Percentiles rank a stretch among this genome's conserved stretches.
Evolutionary conservation across 257 asterid genomes (phyloP).

Genomic region (Solanum pennellii): DNA sequence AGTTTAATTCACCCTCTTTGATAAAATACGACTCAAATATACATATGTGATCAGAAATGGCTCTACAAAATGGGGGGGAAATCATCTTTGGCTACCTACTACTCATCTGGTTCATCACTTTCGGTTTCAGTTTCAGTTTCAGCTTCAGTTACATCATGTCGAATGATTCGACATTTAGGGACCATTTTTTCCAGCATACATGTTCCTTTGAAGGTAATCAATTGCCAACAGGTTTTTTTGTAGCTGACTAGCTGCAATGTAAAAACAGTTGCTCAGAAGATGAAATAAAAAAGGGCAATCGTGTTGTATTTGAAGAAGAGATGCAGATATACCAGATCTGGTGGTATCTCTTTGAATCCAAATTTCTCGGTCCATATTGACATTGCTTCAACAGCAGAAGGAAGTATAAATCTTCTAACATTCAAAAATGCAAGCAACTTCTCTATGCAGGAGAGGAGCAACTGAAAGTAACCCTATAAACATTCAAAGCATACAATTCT

Average conservation of each 20-base stretch:
- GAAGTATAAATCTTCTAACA: conserved; percentile 65
- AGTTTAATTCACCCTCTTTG: neutral
- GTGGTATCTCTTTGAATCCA: conserved; percentile 55
- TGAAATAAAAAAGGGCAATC: neutral
- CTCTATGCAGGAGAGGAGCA: conserved; percentile 66
- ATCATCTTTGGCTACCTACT: neutral
- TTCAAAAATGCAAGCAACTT: conserved; percentile 60
- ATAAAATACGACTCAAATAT: neutral
- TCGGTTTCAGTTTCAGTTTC: conserved; percentile 14
- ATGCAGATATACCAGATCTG: conserved; percentile 45
- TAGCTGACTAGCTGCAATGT: conserved; percentile 57
- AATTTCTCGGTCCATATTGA: conserved; percentile 93
- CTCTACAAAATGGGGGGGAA: neutral
- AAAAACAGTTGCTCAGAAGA: neutral
- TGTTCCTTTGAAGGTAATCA: conserved; percentile 77
- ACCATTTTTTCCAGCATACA: conserved; percentile 76
- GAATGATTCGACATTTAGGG: conserved; percentile 49
- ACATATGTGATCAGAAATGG: neutral
- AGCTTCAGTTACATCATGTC: conserved; percentile 30
- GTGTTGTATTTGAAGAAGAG: neutral
- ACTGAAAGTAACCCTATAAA: conserved; percentile 82
- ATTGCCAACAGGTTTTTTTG: conserved; percentile 81
- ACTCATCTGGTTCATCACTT: conserved; percentile 11
- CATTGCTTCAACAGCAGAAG: conserved; percentile 78
- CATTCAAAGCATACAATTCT: neutral